These are phyloP conservation scores for Colletotrichum chlorophyti DNA, from an alignment of 2,329 filamentous ascomycete species.

Conservation along the genomic window DNA sequence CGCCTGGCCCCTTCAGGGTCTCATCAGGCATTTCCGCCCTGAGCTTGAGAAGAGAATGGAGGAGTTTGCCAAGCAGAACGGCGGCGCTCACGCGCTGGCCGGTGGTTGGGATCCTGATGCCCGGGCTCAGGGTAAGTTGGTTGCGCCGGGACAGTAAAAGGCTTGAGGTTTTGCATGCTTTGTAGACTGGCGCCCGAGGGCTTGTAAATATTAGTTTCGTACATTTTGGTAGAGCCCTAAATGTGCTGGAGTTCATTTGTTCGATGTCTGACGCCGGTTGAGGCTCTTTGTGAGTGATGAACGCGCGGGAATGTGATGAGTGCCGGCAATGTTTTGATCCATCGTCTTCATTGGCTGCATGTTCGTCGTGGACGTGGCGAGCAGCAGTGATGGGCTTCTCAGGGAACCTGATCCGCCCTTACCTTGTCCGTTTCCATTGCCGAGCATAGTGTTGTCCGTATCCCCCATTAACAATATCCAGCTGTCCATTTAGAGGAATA, in stretches of 20 bases:
- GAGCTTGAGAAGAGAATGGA: conserved; percentile 92
- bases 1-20: conserved; percentile 96
- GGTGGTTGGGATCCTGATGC: conserved; percentile 87
- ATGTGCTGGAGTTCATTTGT: conserved; percentile 24
- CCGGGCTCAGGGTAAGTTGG: conserved; percentile 78
- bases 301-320: background rate
- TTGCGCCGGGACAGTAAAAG: conserved; percentile 87
- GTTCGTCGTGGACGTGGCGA: background rate
- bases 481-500: too few relatives aligned
- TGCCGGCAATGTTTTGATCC: too few relatives aligned
- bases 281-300: background rate
- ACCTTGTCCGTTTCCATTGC: too few relatives aligned
- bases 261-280: background rate
- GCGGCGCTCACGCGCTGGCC: conserved; percentile 73
- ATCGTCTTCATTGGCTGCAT: background rate
- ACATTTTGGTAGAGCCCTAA: conserved; percentile 30
- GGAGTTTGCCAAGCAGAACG: conserved; percentile 75
- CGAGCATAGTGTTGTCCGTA: too few relatives aligned
- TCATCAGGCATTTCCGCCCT: conserved; percentile 97
- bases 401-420: too few relatives aligned
- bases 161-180: conserved; percentile 19
- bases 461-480: too few relatives aligned
- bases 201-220: conserved; percentile 32
- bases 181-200: conserved; percentile 27
- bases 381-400: too few relatives aligned